phyloP scores from a whole-genome alignment of 805 yeast genomes.

The Blastobotrys attinorum region DNA sequence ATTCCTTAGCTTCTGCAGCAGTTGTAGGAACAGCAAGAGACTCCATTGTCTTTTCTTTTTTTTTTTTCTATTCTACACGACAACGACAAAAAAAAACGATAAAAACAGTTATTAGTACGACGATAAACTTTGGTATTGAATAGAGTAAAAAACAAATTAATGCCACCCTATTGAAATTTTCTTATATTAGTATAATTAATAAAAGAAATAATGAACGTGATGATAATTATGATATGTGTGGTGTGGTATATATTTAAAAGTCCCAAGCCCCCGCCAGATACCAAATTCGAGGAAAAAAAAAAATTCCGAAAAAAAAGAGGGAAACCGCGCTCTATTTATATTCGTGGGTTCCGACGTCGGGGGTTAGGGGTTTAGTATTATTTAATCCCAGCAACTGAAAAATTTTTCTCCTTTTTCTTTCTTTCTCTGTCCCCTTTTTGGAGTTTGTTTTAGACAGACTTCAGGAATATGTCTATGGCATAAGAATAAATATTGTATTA shows the following conservation, averaged over 20 bases:
- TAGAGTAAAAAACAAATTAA: conserved; percentile 1
- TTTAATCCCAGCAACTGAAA: too few relatives aligned
- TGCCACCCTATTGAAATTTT: conserved; percentile 1
- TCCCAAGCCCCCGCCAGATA: background rate
- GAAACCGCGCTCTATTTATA: background rate
- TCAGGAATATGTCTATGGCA: too few relatives aligned
- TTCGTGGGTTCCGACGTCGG: too few relatives aligned
- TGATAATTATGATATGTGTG: too few relatives aligned
- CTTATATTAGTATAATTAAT: background rate
- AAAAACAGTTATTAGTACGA: too few relatives aligned
- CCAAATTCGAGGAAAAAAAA: background rate
- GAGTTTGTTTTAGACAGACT: too few relatives aligned
- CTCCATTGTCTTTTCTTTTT: conserved; percentile 41
- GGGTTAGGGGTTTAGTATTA: conserved; percentile 2
- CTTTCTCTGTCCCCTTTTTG: too few relatives aligned
- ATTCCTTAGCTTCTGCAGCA: conserved; percentile 68
- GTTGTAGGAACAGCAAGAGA: conserved; percentile 69
- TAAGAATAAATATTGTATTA: too few relatives aligned
- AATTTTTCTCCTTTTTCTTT: too few relatives aligned
- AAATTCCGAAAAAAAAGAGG: background rate
- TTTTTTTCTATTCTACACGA: conserved; percentile 3
- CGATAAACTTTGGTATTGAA: conserved; percentile 17
- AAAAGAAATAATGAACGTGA: too few relatives aligned
- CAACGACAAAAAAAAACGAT: too few relatives aligned
- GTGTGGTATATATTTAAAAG: background rate